Evolutionary conservation across 208 protist genomes (phyloP), one percentile per base, ranked within the genome.

Genomic region (Trypanosoma brucei): DNA sequence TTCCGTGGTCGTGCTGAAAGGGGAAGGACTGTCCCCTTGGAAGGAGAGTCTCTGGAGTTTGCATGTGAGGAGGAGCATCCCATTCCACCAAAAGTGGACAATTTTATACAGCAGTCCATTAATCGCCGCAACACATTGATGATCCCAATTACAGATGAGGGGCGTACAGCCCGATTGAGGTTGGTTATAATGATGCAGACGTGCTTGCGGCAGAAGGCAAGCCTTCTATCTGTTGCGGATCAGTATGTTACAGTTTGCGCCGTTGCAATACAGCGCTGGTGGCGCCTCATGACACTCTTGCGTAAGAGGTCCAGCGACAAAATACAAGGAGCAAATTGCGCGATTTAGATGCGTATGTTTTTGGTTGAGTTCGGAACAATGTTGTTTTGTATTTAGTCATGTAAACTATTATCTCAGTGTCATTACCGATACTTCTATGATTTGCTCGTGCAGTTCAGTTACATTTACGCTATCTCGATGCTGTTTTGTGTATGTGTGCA

Each of bases 111-210:
- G 56, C 48, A 64, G 36, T 55, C 65, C 6, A 63, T 88, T 59
- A 55, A 61, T 11, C 35, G 40, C 30, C 72, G 68, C 22, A 59
- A 88, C 56, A 74, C 81, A 13, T 56, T 70, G 62, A 81, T 78
- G 76, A 77, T 82, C 50, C 48, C 35, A 8, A 4, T 55, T n/a
- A 49, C 60, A 31, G 59, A 64, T 37, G 54, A 65, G n/a, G 34
- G 6, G 45, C 67, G 62, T 36, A 68, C 62, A n/a, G 52, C n/a
- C 33, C 1, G 34, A 22, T 68, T 69, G n/a, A 61, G 50, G 40
- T 49, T 55, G 6, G 57, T 74, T 35, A 30, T 75, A 9, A 66
- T 61, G 11, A n/a, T 79, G 11, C 72, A 81, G 49, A 40, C 55
- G 11, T 79, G 79, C 33, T 50, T 91, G 38, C 59, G 70, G 5